Percentiles rank a stretch among this genome's conserved stretches.
phyloP scores from a whole-genome alignment of 2,329 filamentous ascomycete species.

The Mollisiaceae sp. region DNA sequence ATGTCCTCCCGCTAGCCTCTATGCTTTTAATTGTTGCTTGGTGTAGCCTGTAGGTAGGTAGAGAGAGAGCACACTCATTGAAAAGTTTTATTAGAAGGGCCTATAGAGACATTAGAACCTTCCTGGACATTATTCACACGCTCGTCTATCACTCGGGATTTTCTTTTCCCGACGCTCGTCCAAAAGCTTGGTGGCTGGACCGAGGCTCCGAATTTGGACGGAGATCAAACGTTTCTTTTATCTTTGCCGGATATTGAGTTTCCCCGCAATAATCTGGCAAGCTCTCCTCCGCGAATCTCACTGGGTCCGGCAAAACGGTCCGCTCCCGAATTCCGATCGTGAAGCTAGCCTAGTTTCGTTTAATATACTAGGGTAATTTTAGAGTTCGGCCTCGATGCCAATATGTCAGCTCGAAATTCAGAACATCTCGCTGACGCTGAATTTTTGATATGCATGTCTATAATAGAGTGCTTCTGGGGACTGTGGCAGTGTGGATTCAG shows the following conservation, averaged over 20 bases:
- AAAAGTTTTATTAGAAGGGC: too few relatives aligned
- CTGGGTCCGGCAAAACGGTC: constrained; percentile 15
- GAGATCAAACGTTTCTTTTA: background rate
- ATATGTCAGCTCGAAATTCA: background rate
- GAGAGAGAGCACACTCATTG: too few relatives aligned
- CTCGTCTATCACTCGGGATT: too few relatives aligned
- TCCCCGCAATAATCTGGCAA: background rate
- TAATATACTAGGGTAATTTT: constrained; percentile 3
- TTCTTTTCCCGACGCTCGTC: too few relatives aligned
- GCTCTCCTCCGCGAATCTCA: background rate
- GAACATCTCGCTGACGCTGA: background rate
- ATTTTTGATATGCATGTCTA: background rate
- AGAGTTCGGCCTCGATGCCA: background rate
- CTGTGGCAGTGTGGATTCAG: background rate
- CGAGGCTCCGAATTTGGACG: background rate
- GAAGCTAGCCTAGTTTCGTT: background rate
- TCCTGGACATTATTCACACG: background rate
- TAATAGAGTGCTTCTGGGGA: background rate
- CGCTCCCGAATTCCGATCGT: background rate
- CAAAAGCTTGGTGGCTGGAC: background rate
- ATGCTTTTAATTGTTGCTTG: too few relatives aligned
- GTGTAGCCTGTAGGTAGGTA: too few relatives aligned
- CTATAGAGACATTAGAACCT: background rate
- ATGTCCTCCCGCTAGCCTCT: too few relatives aligned
- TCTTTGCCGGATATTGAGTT: background rate